Base-by-base conservation (phyloP, 1,284 basidiomycete genomes). In the Pseudozyma sp. region DNA sequence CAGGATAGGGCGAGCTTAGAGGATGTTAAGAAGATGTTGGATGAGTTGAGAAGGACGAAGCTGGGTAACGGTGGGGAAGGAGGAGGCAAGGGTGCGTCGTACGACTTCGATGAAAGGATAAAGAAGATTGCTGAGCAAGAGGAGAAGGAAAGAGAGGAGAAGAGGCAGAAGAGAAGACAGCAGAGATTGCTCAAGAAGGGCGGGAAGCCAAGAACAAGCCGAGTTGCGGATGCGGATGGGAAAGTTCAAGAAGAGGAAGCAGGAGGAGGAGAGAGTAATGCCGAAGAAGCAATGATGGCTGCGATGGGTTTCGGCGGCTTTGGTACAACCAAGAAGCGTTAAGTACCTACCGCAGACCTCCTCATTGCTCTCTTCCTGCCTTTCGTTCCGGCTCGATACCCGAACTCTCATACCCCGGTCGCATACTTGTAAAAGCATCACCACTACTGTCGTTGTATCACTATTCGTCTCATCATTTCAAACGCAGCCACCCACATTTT, bases 221-320 rank as follows among this genome's bases (percentile, higher is more conserved):
- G 2, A 25, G 39, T 34, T 12, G 21, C 19, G 14, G 42, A 6
- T 13, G 39, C 16, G n/a, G 43, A 11, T 38, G 43, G 5, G 10
- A 34, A 44, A 19, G 25, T 16, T n/a, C 3, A 35, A 19, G 21
- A 18, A 39, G 45, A 53, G 13, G 35, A 38, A 11, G 21, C 48
- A 21, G 31, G 35, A 10, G 34, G 35, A 3, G 38, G 35, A 10
- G 38, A 18, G 19, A 3, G 47, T 4, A 57, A 52, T 18, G 57
- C 86, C 90, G 47, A 85, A 25, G 78, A 83, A 58, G 90, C 92
- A 70, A 92, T 95, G 89, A 88, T 92, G 71, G 87, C 88, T 42
- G 89, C 94, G 87, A 96, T 97, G 95, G 95, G 95, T 45, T 97
- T 97, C 85, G 91, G 90, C 47, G 93, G 93, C 3, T 97, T 97